phyloP scores from a whole-genome alignment of 768 basidiomycete species.

The Astraeus odoratus region DNA sequence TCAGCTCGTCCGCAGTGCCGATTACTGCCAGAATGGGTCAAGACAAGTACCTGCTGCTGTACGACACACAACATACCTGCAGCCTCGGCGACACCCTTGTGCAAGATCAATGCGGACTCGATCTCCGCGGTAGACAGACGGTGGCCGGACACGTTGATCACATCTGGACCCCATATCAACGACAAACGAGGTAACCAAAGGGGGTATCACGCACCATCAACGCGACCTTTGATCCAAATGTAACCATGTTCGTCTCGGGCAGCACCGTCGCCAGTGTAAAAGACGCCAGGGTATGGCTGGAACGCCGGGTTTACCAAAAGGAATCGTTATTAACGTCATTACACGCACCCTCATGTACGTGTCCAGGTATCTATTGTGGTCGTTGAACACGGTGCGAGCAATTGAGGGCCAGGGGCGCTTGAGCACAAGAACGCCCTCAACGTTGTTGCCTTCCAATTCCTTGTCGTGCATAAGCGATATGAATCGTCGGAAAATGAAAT shows the following conservation, averaged over 20 bases:
- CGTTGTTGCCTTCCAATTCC: conserved; percentile 71
- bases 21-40: conserved; percentile 43
- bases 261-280: conserved; percentile 98
- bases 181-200: conserved; percentile 2
- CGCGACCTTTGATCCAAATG: conserved; percentile 97
- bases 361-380: conserved; percentile 82
- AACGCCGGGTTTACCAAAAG: conserved; percentile 29
- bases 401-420: conserved; percentile 92
- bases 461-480: conserved; percentile 12
- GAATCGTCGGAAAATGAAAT: background rate
- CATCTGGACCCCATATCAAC: conserved; percentile 44
- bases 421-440: conserved; percentile 87
- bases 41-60: background rate
- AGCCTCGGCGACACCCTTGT: conserved; percentile 94
- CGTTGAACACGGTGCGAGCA: conserved; percentile 85
- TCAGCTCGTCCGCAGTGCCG: conserved; percentile 79
- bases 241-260: conserved; percentile 93
- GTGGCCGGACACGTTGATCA: conserved; percentile 98
- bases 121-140: conserved; percentile 97
- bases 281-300: conserved; percentile 79
- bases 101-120: conserved; percentile 91
- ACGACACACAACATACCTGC: conserved; percentile 40
- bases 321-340: conserved; percentile 28
- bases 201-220: conserved; percentile 61
- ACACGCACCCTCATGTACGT: conserved; percentile 57